These are phyloP conservation scores for Aspergillus indologenus DNA, from an alignment of 495 filamentous ascomycete species.

Conservation along the genomic window DNA sequence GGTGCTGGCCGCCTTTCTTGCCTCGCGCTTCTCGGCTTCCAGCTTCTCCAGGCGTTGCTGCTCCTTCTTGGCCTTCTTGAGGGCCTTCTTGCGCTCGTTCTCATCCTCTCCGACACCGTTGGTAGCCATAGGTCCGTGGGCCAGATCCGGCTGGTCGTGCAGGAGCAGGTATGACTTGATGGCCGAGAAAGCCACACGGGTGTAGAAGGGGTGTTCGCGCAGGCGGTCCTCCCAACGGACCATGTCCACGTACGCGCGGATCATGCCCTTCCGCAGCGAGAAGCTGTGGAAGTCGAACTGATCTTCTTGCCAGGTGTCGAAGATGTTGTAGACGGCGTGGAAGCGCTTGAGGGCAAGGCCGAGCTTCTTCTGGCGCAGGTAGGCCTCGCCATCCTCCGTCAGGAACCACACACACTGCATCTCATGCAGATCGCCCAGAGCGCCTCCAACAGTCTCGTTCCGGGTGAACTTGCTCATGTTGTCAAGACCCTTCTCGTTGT, in stretches of 20 bases:
- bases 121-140: slow-evolving; percentile 48
- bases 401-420: slow-evolving; percentile 99
- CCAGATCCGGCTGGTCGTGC: slow-evolving; percentile 70
- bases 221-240: slow-evolving; percentile 90
- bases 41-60: slow-evolving; percentile 78
- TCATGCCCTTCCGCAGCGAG: slow-evolving; percentile 90
- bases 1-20: slow-evolving; percentile 48
- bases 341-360: slow-evolving; percentile 90
- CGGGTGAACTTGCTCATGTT: slow-evolving; percentile 96
- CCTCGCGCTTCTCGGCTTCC: slow-evolving; percentile 75
- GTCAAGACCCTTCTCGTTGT: slow-evolving; percentile 76
- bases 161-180: slow-evolving; percentile 77
- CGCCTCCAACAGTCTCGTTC: slow-evolving; percentile 82
- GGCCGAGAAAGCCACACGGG: slow-evolving; percentile 78
- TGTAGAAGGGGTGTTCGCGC: slow-evolving; percentile 89
- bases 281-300: slow-evolving; percentile 99
- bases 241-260: slow-evolving; percentile 94
- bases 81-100: slow-evolving; percentile 84
- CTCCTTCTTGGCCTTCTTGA: slow-evolving; percentile 94
- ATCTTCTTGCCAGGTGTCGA: slow-evolving; percentile 96
- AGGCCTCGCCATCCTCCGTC: slow-evolving; percentile 91
- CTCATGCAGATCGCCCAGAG: slow-evolving; percentile 86
- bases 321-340: slow-evolving; percentile 81
- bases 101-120: slow-evolving; percentile 55
- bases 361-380: slow-evolving; percentile 75